Evolutionary conservation across 768 basidiomycete species (phyloP).

Genomic region (Rhizopogon vinicolor): DNA sequence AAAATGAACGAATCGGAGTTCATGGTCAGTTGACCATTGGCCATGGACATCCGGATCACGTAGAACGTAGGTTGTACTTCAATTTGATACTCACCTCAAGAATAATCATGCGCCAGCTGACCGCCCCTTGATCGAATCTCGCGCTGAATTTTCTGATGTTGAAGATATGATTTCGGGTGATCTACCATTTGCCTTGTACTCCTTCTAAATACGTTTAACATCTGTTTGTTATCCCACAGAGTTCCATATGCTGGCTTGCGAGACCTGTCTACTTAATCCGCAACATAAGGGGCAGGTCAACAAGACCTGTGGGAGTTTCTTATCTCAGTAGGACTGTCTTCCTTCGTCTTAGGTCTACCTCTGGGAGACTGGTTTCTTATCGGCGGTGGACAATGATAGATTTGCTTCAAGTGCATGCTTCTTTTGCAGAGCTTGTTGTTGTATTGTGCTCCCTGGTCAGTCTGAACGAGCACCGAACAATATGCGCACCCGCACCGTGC

Average conservation of each 20-base stretch:
- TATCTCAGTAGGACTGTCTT: neutral
- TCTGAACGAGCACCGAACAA: neutral
- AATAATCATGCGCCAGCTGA: neutral
- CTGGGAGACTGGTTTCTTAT: neutral
- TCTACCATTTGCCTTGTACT: neutral
- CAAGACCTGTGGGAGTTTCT: neutral
- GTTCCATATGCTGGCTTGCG: neutral
- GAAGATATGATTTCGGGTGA: neutral
- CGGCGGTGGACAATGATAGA: neutral
- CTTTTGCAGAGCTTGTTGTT: neutral
- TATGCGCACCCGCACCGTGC: neutral
- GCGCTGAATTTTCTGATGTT: neutral
- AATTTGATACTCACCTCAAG: neutral
- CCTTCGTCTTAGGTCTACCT: no score
- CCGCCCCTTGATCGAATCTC: neutral
- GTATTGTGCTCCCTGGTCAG: neutral
- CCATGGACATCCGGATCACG: no score
- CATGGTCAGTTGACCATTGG: no score
- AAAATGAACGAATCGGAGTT: no score
- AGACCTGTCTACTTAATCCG: neutral
- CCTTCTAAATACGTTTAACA: neutral
- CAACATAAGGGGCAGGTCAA: neutral
- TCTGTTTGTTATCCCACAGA: neutral
- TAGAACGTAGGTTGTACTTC: no score
- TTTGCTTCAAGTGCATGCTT: neutral